Evolutionary conservation across 2,329 filamentous ascomycete genomes (phyloP), one percentile per base, ranked within the genome.

Genomic region (Macrophomina phaseolina): DNA sequence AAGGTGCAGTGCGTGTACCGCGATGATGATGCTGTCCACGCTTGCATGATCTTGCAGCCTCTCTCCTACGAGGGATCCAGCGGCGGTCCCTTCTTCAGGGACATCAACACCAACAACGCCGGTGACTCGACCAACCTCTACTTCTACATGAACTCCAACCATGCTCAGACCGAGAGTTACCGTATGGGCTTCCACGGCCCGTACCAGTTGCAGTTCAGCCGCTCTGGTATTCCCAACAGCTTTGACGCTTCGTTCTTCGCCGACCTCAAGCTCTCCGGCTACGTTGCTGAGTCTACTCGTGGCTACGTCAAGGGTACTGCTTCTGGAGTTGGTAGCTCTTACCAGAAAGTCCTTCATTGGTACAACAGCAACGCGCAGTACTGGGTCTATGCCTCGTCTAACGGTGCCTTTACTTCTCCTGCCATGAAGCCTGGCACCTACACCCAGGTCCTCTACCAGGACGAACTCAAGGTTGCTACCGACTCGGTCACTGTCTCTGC

Each of bases 361-460:
- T 81, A 66, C 64, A 66, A 66, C 46, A 74, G 74, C 36, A 80
- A 80, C 5, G 86, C 87, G 0, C 89, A 91, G 73, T 91, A 90
- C 80, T 91, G 89, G 88, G 78, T 83, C 5, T 86, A 86, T 67
- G 84, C 86, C 23, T 80, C 80, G 8, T 82, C 82, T 28, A 79
- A 76, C 52, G 87, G 88, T 9, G 80, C 79, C 12, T 91, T 89
- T 76, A 89, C 83, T 2, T 89, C 87, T 0, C 89, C 88, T 0
- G 79, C 83, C 66, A 90, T 91, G 88, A 89, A 88, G 71, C 86
- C 88, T 0, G 88, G 89, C 36, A 89, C 85, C 0, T 90, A 90
- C 77, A 89, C 86, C n/a, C 89, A 89, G 83, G 84, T 88, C 4
- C 82, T 90, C 45, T 89, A 89, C 76, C 86, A 87, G 70, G 83